These are phyloP conservation scores for Pythium chondricola DNA, from an alignment of 352 stramenopile genomes.

Conservation along the genomic window DNA sequence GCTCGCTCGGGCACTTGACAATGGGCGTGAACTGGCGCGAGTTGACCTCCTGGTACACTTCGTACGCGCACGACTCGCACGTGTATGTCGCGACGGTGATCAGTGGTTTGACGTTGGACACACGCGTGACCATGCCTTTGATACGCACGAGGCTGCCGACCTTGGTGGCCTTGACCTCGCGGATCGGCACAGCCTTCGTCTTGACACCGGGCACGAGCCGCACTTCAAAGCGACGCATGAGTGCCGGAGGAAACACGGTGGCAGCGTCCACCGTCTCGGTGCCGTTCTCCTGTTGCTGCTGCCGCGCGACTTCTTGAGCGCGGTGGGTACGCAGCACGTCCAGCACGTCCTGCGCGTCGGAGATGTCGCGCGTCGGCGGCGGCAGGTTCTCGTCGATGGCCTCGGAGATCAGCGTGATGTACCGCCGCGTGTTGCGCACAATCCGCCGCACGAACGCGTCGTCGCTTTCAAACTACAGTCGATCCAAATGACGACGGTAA, in stretches of 20 bases:
- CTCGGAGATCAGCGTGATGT: conserved; percentile 85
- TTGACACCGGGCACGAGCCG: conserved; percentile 78
- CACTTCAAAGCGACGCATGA: conserved; percentile 90
- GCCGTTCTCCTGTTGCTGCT: conserved; percentile 33
- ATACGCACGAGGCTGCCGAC: conserved; percentile 96
- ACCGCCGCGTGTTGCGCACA: conserved; percentile 78
- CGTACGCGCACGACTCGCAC: conserved; percentile 93
- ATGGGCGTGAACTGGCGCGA: conserved; percentile 93
- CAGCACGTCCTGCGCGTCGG: conserved; percentile 75
- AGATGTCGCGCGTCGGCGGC: conserved; percentile 71
- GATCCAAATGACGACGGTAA: not conserved
- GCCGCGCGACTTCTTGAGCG: conserved; percentile 63
- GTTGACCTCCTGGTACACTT: conserved; percentile 97
- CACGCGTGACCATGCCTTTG: conserved; percentile 97
- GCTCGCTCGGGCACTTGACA: conserved; percentile 84
- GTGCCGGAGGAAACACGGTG: conserved; percentile 85
- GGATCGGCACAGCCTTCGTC: conserved; percentile 86
- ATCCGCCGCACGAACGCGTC: conserved; percentile 81
- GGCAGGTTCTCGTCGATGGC: conserved; percentile 86
- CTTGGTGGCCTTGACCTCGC: conserved; percentile 91
- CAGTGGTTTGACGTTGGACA: conserved; percentile 97
- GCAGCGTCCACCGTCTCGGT: conserved; percentile 24
- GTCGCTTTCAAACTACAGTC: conserved; percentile 68
- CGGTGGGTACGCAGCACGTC: conserved; percentile 75
- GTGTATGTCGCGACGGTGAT: conserved; percentile 97